Percentiles rank a stretch among this genome's conserved stretches.
These are phyloP conservation scores for Erythrophleum fordii DNA, from an alignment of 306 rosid species.

Conservation along the genomic window DNA sequence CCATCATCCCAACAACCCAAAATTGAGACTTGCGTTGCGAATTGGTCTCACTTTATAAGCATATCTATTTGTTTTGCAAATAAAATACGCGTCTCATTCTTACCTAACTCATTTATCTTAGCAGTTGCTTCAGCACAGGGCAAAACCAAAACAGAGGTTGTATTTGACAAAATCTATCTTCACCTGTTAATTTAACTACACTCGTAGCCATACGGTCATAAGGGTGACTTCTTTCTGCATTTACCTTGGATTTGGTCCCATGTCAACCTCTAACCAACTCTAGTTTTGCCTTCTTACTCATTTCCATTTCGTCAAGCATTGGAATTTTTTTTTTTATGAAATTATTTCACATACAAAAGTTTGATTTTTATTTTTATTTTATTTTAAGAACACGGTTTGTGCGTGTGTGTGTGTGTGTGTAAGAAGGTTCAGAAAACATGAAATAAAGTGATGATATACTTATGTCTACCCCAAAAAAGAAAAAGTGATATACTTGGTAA, in stretches of 20 bases:
- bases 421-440: too few species aligned
- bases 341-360: too few species aligned
- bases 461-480: too few species aligned
- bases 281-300: not conserved
- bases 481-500: too few species aligned
- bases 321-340: too few species aligned
- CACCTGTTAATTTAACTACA: too few species aligned
- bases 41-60: not conserved
- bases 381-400: too few species aligned
- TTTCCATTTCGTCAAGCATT: too few species aligned
- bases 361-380: too few species aligned
- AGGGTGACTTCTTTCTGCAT: not conserved
- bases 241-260: slow-evolving; percentile 27
- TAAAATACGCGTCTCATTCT: slow-evolving; percentile 23
- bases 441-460: too few species aligned
- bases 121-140: slow-evolving; percentile 26
- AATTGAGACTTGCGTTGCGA: not conserved
- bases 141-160: slow-evolving; percentile 21
- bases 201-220: not conserved
- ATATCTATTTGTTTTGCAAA: not conserved
- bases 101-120: slow-evolving; percentile 28
- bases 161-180: slow-evolving; percentile 13
- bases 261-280: slow-evolving; percentile 45
- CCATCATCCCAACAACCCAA: not conserved
- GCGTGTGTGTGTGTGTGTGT: too few species aligned